Conservation (phyloP, 192 early-diverging fungal species). For the Coemansia sp. region DNA sequence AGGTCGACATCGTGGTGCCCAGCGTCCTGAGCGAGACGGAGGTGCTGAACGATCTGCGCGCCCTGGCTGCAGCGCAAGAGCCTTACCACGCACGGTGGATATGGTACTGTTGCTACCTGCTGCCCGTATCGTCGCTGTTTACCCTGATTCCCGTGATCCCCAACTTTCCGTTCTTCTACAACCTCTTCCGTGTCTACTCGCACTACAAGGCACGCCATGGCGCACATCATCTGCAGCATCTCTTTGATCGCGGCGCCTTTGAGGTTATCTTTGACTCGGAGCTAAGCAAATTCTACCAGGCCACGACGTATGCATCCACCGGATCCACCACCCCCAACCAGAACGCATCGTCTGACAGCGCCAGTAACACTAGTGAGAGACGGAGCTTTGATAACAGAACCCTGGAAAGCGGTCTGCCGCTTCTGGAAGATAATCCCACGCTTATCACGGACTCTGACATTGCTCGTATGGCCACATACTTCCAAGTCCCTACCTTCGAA, state of each 20-base stretch:
- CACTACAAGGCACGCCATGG: slow-evolving; percentile 75
- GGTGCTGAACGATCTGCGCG: slow-evolving; percentile 51
- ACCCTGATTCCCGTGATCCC: slow-evolving; percentile 70
- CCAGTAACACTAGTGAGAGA: background rate
- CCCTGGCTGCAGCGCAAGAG: slow-evolving; percentile 50
- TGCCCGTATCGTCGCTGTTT: slow-evolving; percentile 70
- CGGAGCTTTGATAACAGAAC: slow-evolving; percentile 21
- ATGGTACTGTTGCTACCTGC: slow-evolving; percentile 62
- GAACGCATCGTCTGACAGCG: background rate
- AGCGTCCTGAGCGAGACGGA: slow-evolving; percentile 45
- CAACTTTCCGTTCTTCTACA: slow-evolving; percentile 77
- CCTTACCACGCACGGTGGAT: slow-evolving; percentile 74
- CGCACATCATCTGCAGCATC: slow-evolving; percentile 46
- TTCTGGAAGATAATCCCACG: slow-evolving; percentile 25
- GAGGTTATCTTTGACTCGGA: slow-evolving; percentile 39
- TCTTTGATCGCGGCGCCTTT: slow-evolving; percentile 31
- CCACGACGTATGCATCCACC: slow-evolving; percentile 1
- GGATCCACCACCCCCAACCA: background rate
- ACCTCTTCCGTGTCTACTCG: slow-evolving; percentile 75
- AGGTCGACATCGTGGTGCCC: slow-evolving; percentile 51
- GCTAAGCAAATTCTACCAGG: slow-evolving; percentile 31
- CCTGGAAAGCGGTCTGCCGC: slow-evolving; percentile 28
- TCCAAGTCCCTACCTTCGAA: slow-evolving; percentile 54
- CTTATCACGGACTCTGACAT: slow-evolving; percentile 41
- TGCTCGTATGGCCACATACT: slow-evolving; percentile 39